Conservation (phyloP, 2,329 filamentous ascomycete genomes). For the Scedosporium aurantiacum region DNA sequence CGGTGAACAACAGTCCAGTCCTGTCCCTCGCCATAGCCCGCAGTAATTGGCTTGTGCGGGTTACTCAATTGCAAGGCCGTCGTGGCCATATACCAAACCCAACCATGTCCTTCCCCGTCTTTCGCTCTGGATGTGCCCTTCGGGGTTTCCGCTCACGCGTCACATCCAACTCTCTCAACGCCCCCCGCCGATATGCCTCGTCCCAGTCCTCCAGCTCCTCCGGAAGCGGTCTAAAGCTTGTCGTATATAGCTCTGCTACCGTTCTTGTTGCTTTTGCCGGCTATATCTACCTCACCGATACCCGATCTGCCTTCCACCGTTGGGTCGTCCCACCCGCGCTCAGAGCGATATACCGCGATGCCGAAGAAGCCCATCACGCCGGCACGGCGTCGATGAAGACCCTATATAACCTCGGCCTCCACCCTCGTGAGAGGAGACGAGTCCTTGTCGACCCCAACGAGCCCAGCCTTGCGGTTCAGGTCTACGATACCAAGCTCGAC, state of each 20-base stretch:
- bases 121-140: slow-evolving; percentile 10
- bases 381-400: slow-evolving; percentile 61
- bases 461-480: slow-evolving; percentile 27
- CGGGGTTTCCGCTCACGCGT: slow-evolving; percentile 8
- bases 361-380: slow-evolving; percentile 83
- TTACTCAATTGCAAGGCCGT: neutral
- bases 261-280: slow-evolving; percentile 31
- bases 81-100: neutral
- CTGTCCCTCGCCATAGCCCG: neutral
- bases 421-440: slow-evolving; percentile 67
- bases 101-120: slow-evolving; percentile 10
- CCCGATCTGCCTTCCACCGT: slow-evolving; percentile 57
- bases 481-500: slow-evolving; percentile 66
- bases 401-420: slow-evolving; percentile 62
- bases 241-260: slow-evolving; percentile 28
- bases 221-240: slow-evolving; percentile 22
- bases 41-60: neutral
- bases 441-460: slow-evolving; percentile 27
- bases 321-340: slow-evolving; percentile 56
- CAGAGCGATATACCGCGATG: slow-evolving; percentile 58
- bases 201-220: slow-evolving; percentile 16
- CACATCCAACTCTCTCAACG: slow-evolving; percentile 2
- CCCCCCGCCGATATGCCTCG: slow-evolving; percentile 21
- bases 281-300: slow-evolving; percentile 66
- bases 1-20: neutral